phyloP scores from a whole-genome alignment of 2,329 filamentous ascomycete species.

The Phialocephala subalpina region DNA sequence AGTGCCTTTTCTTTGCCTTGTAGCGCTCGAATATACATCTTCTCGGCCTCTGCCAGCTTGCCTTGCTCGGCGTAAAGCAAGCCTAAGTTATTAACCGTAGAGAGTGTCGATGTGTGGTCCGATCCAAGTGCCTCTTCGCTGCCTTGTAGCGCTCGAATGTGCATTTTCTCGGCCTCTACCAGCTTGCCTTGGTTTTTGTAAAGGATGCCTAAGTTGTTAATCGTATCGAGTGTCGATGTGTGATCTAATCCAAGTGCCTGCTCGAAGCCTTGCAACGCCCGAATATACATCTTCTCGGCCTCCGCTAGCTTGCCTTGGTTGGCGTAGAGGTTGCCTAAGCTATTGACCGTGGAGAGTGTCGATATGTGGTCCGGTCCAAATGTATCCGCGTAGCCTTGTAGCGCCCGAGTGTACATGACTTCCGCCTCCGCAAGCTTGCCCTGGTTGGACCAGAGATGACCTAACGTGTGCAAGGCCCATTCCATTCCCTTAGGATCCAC shows the following conservation, averaged over 20 bases:
- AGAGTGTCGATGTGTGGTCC: constrained; percentile 26
- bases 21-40: constrained; percentile 39
- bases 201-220: constrained; percentile 42
- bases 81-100: constrained; percentile 22
- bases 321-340: constrained; percentile 31
- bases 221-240: constrained; percentile 14
- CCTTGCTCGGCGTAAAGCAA: constrained; percentile 36
- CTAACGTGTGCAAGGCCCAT: constrained; percentile 33
- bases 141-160: constrained; percentile 27
- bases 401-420: constrained; percentile 36
- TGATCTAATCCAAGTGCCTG: constrained; percentile 13
- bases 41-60: constrained; percentile 37
- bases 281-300: constrained; percentile 35
- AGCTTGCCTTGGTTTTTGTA: constrained; percentile 40
- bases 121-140: constrained; percentile 29
- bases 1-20: no score
- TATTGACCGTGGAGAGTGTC: no score
- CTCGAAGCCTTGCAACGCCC: constrained; percentile 22
- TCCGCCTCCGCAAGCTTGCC: constrained; percentile 38
- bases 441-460: constrained; percentile 34
- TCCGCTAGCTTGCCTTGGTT: constrained; percentile 30
- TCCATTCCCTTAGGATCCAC: constrained; percentile 14
- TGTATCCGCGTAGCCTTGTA: no score
- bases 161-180: constrained; percentile 26
- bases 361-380: no score